These are phyloP conservation scores for Spizellomyces sp. DNA, from an alignment of 192 early-diverging fungal species.

Conservation along the genomic window DNA sequence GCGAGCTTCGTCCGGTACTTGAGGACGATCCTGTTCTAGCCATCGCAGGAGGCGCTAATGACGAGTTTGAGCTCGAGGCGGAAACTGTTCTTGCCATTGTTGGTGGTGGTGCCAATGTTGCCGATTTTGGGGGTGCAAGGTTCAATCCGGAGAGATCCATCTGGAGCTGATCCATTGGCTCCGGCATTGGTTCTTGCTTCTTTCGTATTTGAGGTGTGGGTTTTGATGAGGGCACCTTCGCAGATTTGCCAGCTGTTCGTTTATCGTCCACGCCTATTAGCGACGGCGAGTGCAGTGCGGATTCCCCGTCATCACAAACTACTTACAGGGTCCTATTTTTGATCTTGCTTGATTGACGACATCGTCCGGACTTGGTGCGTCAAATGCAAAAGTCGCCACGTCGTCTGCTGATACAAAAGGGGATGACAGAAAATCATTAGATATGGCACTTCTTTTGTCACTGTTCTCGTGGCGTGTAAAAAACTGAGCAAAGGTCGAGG, in stretches of 20 bases:
- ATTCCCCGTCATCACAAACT: neutral
- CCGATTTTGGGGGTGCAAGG: neutral
- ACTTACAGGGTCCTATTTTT: slow-evolving; percentile 17
- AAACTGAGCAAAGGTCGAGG: slow-evolving; percentile 34
- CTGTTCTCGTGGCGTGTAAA: neutral
- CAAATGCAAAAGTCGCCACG: slow-evolving; percentile 62
- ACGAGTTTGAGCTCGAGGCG: neutral
- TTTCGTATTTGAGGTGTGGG: neutral
- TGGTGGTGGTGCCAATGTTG: slow-evolving; percentile 7
- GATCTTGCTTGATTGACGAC: slow-evolving; percentile 62
- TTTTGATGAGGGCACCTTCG: slow-evolving; percentile 53
- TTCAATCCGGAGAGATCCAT: slow-evolving; percentile 20
- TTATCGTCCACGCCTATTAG: too few relatives aligned
- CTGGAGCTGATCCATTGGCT: slow-evolving; percentile 12
- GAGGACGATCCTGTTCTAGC: slow-evolving; percentile 24
- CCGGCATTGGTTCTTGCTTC: neutral
- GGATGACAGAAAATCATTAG: neutral
- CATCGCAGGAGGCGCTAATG: slow-evolving; percentile 19
- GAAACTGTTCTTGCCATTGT: neutral
- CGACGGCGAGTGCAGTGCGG: too few relatives aligned
- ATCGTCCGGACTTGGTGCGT: slow-evolving; percentile 85
- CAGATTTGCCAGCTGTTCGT: neutral
- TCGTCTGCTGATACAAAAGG: slow-evolving; percentile 8
- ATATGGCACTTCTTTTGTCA: neutral
- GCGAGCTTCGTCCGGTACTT: slow-evolving; percentile 20